phyloP scores from a whole-genome alignment of 306 rosid genomes.

The Dalbergia cochinchinensis region DNA sequence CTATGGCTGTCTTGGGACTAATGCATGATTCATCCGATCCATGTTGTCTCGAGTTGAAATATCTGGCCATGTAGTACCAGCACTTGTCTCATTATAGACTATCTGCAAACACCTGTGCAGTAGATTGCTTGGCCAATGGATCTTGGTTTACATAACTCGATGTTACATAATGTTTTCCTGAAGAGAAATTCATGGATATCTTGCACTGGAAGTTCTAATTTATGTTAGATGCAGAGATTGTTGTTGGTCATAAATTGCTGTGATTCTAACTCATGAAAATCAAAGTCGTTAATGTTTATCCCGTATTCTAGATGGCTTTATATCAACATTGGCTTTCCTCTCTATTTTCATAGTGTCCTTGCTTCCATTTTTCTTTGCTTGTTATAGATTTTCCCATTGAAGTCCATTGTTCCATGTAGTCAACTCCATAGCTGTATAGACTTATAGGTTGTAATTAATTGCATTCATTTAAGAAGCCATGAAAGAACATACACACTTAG shows the following conservation, averaged over 20 bases:
- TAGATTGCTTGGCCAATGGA: not conserved
- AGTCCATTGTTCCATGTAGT: conserved; percentile 3
- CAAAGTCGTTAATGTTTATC: not conserved
- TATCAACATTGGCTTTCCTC: not conserved
- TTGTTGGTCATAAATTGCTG: conserved; percentile 1
- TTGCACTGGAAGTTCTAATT: conserved; percentile 4
- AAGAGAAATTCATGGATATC: not conserved
- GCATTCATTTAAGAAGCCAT: conserved; percentile 10
- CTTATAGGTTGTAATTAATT: not conserved
- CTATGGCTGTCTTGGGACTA: not conserved
- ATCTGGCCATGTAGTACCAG: not conserved
- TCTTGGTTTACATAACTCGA: not conserved
- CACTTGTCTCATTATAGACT: not conserved
- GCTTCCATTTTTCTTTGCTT: conserved; percentile 4
- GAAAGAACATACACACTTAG: not conserved
- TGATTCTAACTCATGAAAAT: conserved; percentile 6
- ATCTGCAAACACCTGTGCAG: not conserved
- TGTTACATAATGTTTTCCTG: not conserved
- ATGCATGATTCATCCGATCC: not conserved
- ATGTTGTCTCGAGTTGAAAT: not conserved
- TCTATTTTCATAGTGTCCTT: not conserved
- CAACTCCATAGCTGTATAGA: not conserved
- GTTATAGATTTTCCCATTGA: not conserved
- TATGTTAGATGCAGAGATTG: not conserved
- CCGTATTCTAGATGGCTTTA: conserved; percentile 17